phyloP scores from a whole-genome alignment of 371 early-diverging fungal genomes.

The Mortierella sp. region DNA sequence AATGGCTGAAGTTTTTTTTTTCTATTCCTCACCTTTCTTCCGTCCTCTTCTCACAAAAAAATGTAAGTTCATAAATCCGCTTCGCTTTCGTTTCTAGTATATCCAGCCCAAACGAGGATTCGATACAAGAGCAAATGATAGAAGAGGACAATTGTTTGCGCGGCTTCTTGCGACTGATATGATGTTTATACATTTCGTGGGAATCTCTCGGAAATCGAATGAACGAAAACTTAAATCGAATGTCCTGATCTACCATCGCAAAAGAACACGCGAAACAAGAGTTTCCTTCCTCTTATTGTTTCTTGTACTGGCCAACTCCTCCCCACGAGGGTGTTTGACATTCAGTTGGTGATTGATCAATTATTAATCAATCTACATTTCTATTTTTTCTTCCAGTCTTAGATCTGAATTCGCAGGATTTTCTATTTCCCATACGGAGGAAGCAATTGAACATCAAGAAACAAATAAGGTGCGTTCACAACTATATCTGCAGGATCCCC shows the following conservation, averaged over 20 bases:
- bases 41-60: too few species aligned
- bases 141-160: too few species aligned
- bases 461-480: background rate
- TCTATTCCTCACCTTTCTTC: too few species aligned
- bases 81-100: too few species aligned
- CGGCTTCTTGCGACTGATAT: conserved; percentile 13
- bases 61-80: too few species aligned
- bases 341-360: background rate
- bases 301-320: background rate
- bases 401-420: background rate
- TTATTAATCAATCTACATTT: background rate
- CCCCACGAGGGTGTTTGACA: background rate
- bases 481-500: background rate
- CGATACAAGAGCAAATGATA: too few species aligned
- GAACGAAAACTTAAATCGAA: conserved; percentile 55
- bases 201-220: conserved; percentile 59
- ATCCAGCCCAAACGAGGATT: too few species aligned
- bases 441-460: background rate
- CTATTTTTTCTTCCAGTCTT: background rate
- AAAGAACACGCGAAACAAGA: background rate
- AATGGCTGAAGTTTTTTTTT: too few species aligned
- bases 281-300: background rate
- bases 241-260: conserved; percentile 27
- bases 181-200: conserved; percentile 57
- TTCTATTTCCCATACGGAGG: background rate